Percentiles rank a stretch among this genome's conserved stretches.
Conservation (phyloP, 2,329 filamentous ascomycete genomes). For the Chaetomiaceae sp. region DNA sequence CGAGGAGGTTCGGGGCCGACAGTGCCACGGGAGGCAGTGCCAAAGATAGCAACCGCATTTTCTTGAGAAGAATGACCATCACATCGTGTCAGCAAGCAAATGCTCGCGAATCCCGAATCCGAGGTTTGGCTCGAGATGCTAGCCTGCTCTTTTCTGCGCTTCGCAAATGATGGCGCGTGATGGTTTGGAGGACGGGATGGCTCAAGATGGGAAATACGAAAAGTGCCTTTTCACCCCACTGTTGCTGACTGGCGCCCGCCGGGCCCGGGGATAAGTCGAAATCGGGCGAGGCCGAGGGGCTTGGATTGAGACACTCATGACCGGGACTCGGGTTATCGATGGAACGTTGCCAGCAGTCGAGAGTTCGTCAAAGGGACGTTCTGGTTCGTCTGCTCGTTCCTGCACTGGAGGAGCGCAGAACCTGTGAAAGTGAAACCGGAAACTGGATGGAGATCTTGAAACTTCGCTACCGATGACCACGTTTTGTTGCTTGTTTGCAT, state of each 20-base stretch:
- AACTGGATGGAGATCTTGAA: constrained; percentile 7
- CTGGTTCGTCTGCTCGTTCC: neutral
- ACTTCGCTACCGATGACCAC: constrained; percentile 3
- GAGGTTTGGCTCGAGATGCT: neutral
- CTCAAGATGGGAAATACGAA: neutral
- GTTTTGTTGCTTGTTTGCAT: neutral
- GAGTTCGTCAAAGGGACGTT: neutral
- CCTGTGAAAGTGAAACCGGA: neutral
- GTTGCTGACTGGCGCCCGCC: neutral
- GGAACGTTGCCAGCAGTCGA: constrained; percentile 1
- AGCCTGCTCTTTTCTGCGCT: neutral
- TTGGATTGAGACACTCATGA: neutral
- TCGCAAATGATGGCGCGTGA: neutral
- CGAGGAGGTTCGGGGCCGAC: too few species aligned
- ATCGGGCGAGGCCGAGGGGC: neutral
- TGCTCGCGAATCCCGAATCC: neutral
- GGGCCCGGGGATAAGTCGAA: neutral
- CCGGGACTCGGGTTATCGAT: neutral
- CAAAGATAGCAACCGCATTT: constrained; percentile 7
- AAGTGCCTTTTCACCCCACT: neutral
- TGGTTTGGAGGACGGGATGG: neutral
- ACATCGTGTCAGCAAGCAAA: neutral
- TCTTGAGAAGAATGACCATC: neutral
- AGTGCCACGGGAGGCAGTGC: neutral
- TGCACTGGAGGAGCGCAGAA: neutral